Evolutionary conservation across 2,329 filamentous ascomycete genomes (phyloP).

Genomic region (Calonectria ilicicola): DNA sequence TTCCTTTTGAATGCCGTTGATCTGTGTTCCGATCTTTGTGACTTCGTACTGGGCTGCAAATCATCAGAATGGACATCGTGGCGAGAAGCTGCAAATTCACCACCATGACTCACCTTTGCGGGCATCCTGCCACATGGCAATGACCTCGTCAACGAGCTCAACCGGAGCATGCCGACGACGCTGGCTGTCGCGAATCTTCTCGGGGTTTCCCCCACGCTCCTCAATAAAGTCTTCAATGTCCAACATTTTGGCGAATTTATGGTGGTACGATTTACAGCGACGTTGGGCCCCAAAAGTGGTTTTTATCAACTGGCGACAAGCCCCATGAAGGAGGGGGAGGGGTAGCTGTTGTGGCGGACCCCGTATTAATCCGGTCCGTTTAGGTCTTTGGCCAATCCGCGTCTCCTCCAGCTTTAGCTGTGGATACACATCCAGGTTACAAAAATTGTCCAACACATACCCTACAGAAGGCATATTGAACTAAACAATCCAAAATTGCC

Average conservation of each 20-base stretch:
- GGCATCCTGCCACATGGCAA: slow-evolving; percentile 87
- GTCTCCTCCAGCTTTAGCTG: not conserved
- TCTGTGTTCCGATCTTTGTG: slow-evolving; percentile 83
- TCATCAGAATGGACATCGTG: slow-evolving; percentile 20
- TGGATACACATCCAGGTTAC: not conserved
- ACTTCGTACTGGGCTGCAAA: slow-evolving; percentile 75
- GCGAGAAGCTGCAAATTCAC: slow-evolving; percentile 10
- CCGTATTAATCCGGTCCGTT: not conserved
- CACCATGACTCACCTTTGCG: slow-evolving; percentile 67
- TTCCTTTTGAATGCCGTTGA: slow-evolving; percentile 90
- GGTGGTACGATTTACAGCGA: slow-evolving; percentile 32
- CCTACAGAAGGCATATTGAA: too few species aligned
- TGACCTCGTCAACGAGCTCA: slow-evolving; percentile 90
- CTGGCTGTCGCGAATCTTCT: slow-evolving; percentile 93
- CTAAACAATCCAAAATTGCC: too few species aligned
- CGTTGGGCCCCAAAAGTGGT: slow-evolving; percentile 32
- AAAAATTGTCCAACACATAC: too few species aligned
- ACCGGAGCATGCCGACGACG: slow-evolving; percentile 83
- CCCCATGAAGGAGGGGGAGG: slow-evolving; percentile 43
- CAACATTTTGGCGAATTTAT: slow-evolving; percentile 65
- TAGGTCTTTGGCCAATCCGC: not conserved
- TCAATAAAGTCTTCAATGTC: slow-evolving; percentile 83
- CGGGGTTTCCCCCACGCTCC: slow-evolving; percentile 91
- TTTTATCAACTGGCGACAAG: slow-evolving; percentile 40
- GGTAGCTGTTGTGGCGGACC: slow-evolving; percentile 22